Conservation (phyloP, 768 basidiomycete genomes). For the Trametes cinnabarina region DNA sequence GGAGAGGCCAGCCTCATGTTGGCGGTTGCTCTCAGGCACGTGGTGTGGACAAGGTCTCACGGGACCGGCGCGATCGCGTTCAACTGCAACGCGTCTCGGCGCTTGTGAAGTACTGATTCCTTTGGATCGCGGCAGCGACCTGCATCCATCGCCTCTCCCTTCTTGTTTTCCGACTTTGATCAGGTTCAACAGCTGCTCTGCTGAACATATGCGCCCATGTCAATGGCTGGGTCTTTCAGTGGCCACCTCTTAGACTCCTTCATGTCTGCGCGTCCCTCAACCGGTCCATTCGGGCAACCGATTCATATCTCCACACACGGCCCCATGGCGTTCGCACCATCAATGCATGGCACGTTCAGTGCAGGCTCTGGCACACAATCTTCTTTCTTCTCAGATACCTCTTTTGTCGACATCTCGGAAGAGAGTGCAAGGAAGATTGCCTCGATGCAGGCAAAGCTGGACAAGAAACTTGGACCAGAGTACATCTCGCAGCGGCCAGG, state of each 20-base stretch:
- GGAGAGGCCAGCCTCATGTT: background rate
- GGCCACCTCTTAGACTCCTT: constrained; percentile 56
- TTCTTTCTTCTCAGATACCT: constrained; percentile 15
- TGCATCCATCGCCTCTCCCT: background rate
- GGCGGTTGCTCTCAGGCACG: background rate
- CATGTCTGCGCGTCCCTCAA: constrained; percentile 19
- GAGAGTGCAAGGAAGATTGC: constrained; percentile 68
- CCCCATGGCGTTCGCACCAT: constrained; percentile 58
- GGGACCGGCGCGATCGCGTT: constrained; percentile 11
- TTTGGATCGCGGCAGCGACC: background rate
- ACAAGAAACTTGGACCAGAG: constrained; percentile 91
- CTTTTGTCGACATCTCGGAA: constrained; percentile 48
- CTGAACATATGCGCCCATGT: constrained; percentile 7
- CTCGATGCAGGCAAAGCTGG: constrained; percentile 73
- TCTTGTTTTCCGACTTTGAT: background rate
- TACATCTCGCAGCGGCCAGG: constrained; percentile 88
- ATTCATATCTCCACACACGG: constrained; percentile 46
- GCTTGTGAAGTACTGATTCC: background rate
- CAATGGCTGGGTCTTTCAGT: constrained; percentile 50
- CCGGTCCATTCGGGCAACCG: constrained; percentile 29
- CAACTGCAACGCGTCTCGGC: constrained; percentile 7
- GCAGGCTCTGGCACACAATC: constrained; percentile 30
- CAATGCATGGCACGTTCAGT: constrained; percentile 50
- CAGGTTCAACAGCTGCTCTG: too few relatives aligned
- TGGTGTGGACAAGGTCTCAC: background rate